Percentiles rank a stretch among this genome's conserved stretches.
These are phyloP conservation scores for Clathrus columnatus DNA, from an alignment of 768 basidiomycete genomes.

Conservation along the genomic window DNA sequence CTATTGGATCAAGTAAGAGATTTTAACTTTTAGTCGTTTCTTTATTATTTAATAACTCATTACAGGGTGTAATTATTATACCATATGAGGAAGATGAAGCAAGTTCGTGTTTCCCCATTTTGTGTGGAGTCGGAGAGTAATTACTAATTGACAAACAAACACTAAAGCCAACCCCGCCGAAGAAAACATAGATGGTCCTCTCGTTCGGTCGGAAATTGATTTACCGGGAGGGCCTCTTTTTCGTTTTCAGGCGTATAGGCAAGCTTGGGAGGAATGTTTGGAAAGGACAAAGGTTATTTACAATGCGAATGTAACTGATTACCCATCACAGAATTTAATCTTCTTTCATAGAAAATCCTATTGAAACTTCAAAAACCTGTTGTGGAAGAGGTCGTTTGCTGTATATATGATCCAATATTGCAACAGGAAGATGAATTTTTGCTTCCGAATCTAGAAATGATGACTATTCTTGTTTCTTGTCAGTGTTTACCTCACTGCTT, in stretches of 20 bases:
- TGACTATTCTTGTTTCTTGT: slow-evolving; percentile 52
- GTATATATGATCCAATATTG: slow-evolving; percentile 32
- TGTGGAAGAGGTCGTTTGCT: slow-evolving; percentile 33
- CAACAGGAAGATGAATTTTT: slow-evolving; percentile 39
- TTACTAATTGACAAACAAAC: background rate
- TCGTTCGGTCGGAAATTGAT: slow-evolving; percentile 9
- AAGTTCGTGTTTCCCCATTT: background rate
- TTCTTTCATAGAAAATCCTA: slow-evolving; percentile 33
- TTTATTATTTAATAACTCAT: background rate
- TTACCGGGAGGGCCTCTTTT: slow-evolving; percentile 15
- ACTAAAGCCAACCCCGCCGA: background rate
- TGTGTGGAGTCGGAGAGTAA: background rate
- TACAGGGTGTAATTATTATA: background rate
- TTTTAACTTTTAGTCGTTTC: background rate
- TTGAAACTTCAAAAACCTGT: slow-evolving; percentile 41
- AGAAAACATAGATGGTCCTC: slow-evolving; percentile 5
- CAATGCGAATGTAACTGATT: no score
- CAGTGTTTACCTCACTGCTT: slow-evolving; percentile 13
- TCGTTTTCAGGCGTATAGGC: slow-evolving; percentile 44
- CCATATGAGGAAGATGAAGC: background rate
- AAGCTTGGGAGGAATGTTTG: slow-evolving; percentile 53
- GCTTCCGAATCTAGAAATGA: slow-evolving; percentile 52
- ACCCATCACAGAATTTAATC: no score
- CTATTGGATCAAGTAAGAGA: background rate
- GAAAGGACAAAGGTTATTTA: slow-evolving; percentile 33